Base-by-base conservation (phyloP, 495 filamentous ascomycete genomes). In the Penicillium canariense region DNA sequence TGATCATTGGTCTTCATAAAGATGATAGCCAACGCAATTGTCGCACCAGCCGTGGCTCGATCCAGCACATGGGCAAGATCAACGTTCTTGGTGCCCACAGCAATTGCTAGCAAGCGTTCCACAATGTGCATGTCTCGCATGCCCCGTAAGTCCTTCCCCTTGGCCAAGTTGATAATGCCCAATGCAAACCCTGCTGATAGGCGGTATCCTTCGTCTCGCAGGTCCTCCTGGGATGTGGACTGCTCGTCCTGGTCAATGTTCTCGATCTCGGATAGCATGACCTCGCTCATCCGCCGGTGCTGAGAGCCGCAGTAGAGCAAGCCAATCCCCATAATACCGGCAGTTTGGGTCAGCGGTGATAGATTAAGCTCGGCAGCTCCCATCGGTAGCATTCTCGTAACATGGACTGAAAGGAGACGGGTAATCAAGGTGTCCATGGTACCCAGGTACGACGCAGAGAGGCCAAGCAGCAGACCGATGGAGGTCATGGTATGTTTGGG, bases 401-500 rank as follows among this genome's bases (percentile, higher is more conserved):
- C 90, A 67, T 99, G 94, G n/a, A 99, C 90, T 5, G 95, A 97
- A 1, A 99, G 78, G 32, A 99, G 73, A n/a, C 91, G 84, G 5
- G 95, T 96, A 45, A 97, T 90, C 7, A 96, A 80, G 1, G 87
- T 90, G 62, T 99, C 92, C 95, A 96, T 97, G 20, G 91, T 97
- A 7, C 94, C 94, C 42, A 97, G 73, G 66, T 95, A 94, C 8
- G 93, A 96, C 10, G 89, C 95, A 2, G 95, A 90, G 47, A 98
- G 77, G 23, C 94, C 94, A 8, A 99, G 78, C 38, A 99, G 80
- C 17, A 99, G 78, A 9, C 95, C 94, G 54, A 99, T 95, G 6
- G 94, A 97, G 10, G 93, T 97, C 93, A 97, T 97, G 32, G 91
- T 92, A 70, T 98, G 94, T 65, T 98, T 98, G 2, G 94, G 94